Percentiles rank a stretch among this genome's conserved stretches.
Conservation (phyloP, 441 rosid species). For the Croton laevigatus region DNA sequence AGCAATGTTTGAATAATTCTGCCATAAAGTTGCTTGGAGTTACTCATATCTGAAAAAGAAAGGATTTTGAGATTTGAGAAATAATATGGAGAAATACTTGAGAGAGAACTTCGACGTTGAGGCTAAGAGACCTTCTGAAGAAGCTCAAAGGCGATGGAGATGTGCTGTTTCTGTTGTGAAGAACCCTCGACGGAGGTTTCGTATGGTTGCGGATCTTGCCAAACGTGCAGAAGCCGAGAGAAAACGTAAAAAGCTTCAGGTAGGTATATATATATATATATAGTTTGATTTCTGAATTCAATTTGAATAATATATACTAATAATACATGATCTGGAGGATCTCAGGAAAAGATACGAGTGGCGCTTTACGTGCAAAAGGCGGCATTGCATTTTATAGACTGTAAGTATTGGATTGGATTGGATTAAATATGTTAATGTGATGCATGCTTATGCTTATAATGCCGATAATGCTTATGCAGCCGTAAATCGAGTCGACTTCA, state of each 20-base stretch:
- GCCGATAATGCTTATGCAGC: conserved; percentile 30
- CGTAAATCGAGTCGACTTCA: conserved; percentile 34
- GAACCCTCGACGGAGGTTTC: conserved; percentile 78
- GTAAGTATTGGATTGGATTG: conserved; percentile 25
- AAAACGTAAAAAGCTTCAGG: conserved; percentile 48
- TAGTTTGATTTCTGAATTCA: neutral
- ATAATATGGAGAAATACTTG: conserved; percentile 46
- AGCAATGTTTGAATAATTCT: neutral
- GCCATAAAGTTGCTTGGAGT: neutral
- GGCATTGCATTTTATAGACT: conserved; percentile 62
- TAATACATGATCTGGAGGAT: conserved; percentile 11
- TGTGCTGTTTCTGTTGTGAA: conserved; percentile 60
- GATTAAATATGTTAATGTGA: no score
- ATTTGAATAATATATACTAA: no score
- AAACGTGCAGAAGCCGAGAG: conserved; percentile 53
- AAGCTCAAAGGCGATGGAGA: conserved; percentile 70
- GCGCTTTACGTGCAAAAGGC: conserved; percentile 73
- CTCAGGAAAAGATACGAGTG: conserved; percentile 66
- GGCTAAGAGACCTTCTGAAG: conserved; percentile 61
- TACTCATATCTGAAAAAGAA: neutral
- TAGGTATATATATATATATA: neutral
- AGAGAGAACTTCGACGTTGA: conserved; percentile 56
- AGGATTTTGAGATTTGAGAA: neutral
- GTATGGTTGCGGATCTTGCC: conserved; percentile 66
- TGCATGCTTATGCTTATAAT: no score